Percentiles rank a stretch among this genome's conserved stretches.
phyloP scores from a whole-genome alignment of 768 basidiomycete genomes.

The Termitomyces sp. region DNA sequence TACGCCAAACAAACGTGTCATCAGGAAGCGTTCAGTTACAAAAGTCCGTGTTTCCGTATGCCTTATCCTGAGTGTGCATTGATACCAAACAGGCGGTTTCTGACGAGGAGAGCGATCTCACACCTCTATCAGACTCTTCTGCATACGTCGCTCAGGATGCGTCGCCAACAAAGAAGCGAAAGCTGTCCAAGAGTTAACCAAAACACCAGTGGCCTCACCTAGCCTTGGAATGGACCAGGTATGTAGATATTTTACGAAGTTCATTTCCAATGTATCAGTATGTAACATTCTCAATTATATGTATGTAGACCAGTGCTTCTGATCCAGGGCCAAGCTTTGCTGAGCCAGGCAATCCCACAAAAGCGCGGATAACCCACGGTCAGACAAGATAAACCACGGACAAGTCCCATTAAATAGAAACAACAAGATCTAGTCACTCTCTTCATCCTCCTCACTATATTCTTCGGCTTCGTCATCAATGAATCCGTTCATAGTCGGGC shows the following conservation, averaged over 20 bases:
- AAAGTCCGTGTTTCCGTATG: not conserved
- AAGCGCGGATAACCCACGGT: too few relatives aligned
- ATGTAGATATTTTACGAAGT: not conserved
- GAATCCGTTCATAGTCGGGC: constrained; percentile 44
- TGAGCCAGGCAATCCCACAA: too few relatives aligned
- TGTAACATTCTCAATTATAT: too few relatives aligned
- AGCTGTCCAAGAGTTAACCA: not conserved
- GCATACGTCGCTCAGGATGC: constrained; percentile 1
- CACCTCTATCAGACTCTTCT: constrained; percentile 17
- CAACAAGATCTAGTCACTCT: constrained; percentile 42
- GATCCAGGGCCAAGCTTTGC: too few relatives aligned
- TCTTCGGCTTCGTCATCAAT: constrained; percentile 60
- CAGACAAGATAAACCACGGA: not conserved
- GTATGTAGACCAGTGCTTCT: too few relatives aligned
- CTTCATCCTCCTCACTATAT: constrained; percentile 43
- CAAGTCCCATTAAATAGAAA: not conserved
- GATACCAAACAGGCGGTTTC: constrained; percentile 2
- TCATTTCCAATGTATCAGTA: too few relatives aligned
- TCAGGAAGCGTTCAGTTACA: not conserved
- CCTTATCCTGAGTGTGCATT: not conserved
- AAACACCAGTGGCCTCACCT: not conserved
- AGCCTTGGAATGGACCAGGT: too few relatives aligned
- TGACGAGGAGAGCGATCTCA: constrained; percentile 18
- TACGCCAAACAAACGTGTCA: constrained; percentile 1
- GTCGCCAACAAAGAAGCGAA: not conserved